phyloP scores from a whole-genome alignment of 352 stramenopile genomes.

The Phytophthora tubulina region DNA sequence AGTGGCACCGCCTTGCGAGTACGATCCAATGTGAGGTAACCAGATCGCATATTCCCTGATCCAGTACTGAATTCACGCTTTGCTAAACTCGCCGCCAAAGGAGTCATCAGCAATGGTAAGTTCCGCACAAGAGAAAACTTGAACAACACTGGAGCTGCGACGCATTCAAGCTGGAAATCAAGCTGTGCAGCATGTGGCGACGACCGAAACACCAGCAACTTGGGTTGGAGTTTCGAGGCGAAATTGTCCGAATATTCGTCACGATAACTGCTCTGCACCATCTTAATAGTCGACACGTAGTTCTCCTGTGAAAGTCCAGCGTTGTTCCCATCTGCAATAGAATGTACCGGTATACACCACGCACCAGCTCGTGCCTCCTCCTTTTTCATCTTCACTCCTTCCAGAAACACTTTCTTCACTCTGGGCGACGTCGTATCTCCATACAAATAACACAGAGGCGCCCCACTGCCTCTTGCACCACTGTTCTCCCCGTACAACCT shows the following conservation, averaged over 20 bases:
- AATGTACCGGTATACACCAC: conserved; percentile 54
- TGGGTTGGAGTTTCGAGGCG: conserved; percentile 47
- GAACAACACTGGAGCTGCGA: conserved; percentile 47
- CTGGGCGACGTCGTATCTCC: conserved; percentile 32
- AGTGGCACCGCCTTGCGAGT: conserved; percentile 81
- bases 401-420: conserved; percentile 37
- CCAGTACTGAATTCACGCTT: conserved; percentile 60
- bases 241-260: conserved; percentile 52
- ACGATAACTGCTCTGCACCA: conserved; percentile 41
- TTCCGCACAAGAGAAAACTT: conserved; percentile 72
- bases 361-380: conserved; percentile 21
- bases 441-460: conserved; percentile 54
- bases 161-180: conserved; percentile 60
- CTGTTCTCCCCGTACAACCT: conserved; percentile 36
- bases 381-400: conserved; percentile 43
- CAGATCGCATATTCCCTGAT: conserved; percentile 45
- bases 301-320: conserved; percentile 32
- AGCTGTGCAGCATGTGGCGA: conserved; percentile 49
- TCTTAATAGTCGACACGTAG: conserved; percentile 45
- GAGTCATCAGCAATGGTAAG: conserved; percentile 81
- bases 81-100: conserved; percentile 67
- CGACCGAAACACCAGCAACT: conserved; percentile 50
- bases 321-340: conserved; percentile 16
- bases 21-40: conserved; percentile 78
- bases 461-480: conserved; percentile 4